A percentile compares a stretch with the other conserved stretches of the same genome.
Conservation (phyloP, 2,329 filamentous ascomycete genomes). For the Verticillium albo-atrum region DNA sequence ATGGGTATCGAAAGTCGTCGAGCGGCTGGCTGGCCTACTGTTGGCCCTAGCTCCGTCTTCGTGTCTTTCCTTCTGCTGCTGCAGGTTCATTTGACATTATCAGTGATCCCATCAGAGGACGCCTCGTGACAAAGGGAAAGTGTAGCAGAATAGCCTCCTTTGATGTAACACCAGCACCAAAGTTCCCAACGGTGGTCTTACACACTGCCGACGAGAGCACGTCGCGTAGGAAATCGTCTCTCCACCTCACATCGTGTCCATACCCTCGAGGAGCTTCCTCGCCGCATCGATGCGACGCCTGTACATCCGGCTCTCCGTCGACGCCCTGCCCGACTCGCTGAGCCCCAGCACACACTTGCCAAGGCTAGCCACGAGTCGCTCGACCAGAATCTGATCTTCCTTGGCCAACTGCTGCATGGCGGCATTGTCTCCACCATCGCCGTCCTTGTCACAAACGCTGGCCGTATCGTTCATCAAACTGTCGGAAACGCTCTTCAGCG, state of each 20-base stretch:
- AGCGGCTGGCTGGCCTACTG: neutral
- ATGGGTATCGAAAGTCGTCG: neutral
- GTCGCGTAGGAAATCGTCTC: neutral
- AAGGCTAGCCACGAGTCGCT: slow-evolving; percentile 54
- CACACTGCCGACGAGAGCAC: neutral
- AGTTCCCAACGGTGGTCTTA: neutral
- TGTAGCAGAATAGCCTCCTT: neutral
- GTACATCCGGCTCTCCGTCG: slow-evolving; percentile 58
- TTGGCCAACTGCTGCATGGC: slow-evolving; percentile 42
- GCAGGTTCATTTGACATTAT: slow-evolving; percentile 11
- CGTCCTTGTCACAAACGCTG: slow-evolving; percentile 32
- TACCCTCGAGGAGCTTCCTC: slow-evolving; percentile 65
- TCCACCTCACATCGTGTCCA: neutral
- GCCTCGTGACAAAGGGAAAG: neutral
- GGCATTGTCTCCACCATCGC: slow-evolving; percentile 21
- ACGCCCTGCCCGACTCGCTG: slow-evolving; percentile 48
- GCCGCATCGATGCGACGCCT: slow-evolving; percentile 72
- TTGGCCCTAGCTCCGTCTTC: neutral
- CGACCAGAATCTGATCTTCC: slow-evolving; percentile 57
- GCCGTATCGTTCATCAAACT: slow-evolving; percentile 43
- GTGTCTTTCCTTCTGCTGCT: neutral
- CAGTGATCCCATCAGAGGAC: slow-evolving; percentile 2
- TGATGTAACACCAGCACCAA: neutral
- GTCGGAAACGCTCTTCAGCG: slow-evolving; percentile 42
- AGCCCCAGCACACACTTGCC: slow-evolving; percentile 57